Evolutionary conservation across 1,139 yeast genomes (phyloP), one percentile per base, ranked within the genome.

Genomic region (Suhomyces atakaporum): DNA sequence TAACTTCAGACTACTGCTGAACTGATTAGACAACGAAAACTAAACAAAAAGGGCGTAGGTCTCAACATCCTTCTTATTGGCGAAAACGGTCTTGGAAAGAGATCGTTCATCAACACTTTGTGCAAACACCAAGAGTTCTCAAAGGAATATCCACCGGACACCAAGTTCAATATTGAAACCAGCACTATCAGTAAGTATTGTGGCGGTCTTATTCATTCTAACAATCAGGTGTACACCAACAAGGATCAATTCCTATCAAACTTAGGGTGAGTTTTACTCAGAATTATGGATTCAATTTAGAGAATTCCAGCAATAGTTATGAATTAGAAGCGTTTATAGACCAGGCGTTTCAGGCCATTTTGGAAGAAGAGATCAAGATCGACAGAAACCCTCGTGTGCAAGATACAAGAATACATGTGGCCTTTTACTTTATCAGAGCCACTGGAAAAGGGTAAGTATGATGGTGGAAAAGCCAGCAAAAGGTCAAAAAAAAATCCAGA

Each of bases 351-450:
- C 78, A 79, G 43, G 49, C 54, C 14, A 73, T 77, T 23, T 65
- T 82, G 34, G 67, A 67, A 19, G 86, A 82, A 49, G 90, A 83
- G 52, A 60, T 74, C 28, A 73, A 80, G 46, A 77, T 82, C 31
- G 66, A 74, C 43, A 69, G 89, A 53, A 73, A 74, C 45, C 71
- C 80, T 9, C 64, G 67, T 36, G 65, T 67, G 39, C 68, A 64
- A 39, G 89, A 83, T 54, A 71, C 73, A 15, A 62, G 88, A 43
- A 76, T 83, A 28, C 89, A 83, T 56, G 82, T 72, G 15, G 76
- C 81, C 36, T 51, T 82, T 27, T 79, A 80, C 51, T 79, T 82
- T 47, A 62, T 83, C 27, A 69, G 74, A 38, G 77, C 86, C 13
- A 78, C 77, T 1, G 73, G 77, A 18, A 76, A 71, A 47, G 81